Base-by-base conservation (phyloP, 2,329 filamentous ascomycete species). In the Diplodia seriata region DNA sequence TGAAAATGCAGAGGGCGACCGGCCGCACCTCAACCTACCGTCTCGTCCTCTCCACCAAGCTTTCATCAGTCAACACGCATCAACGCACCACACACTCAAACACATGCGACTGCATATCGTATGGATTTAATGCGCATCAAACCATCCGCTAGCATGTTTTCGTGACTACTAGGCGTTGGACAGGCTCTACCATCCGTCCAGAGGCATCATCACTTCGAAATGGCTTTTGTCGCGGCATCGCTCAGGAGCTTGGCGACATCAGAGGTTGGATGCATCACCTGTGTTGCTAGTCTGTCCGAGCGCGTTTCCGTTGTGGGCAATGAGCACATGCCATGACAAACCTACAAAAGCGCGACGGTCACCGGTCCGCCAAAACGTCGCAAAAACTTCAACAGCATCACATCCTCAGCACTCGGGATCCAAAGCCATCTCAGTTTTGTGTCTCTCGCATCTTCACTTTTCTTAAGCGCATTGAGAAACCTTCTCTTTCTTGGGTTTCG, bases 11-110 rank as follows among this genome's bases (percentile, higher is more conserved):
- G n/a, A 18, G 43, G 31, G 18, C 43, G 57, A 43, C 57, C 18
- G 57, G 59, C 59, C 20, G 20, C 59, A 63, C 59, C 36, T 66
- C 64, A 67, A 66, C 63, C 63, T 66, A 33, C 51, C 26, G 38
- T 51, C n/a, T 38, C 26, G 29, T 11, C 43, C 47, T 51, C 64
- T 51, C 64, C 53, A 59, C 38, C 64, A 23, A 18, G 50, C 55
- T 59, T 33, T 43, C 29, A 57, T 38, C 54, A 47, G 43, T 54
- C 43, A 59, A n/a, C 64, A 43, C 54, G 40, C 53, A 67, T 57
- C 43, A 53, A 31, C 47, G 36, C 43, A 31, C 36, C 47, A 18
- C 59, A 31, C 59, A 12, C 14, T 38, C 47, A 51, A 7, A 36
- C 15, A n/a, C n/a, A 26, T 63, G 59, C 59, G 18, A 26, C 18